These are phyloP conservation scores for Metschnikowia vanudenii DNA, from an alignment of 805 yeast genomes.

Conservation along the genomic window DNA sequence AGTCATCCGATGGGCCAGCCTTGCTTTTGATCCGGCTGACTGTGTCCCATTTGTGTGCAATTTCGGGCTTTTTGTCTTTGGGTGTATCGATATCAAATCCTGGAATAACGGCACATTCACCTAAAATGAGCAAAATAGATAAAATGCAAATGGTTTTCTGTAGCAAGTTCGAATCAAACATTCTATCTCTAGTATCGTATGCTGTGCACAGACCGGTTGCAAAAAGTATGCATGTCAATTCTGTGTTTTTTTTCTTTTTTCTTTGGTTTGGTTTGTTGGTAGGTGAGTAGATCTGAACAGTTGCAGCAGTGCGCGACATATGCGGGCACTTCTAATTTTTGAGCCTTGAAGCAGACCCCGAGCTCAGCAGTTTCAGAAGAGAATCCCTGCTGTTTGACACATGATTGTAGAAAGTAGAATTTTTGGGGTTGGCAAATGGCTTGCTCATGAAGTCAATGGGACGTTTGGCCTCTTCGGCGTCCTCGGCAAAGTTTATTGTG, in stretches of 20 bases:
- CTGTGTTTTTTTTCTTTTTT: neutral
- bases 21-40: slow-evolving; percentile 7
- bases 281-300: no score
- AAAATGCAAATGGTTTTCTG: slow-evolving; percentile 5
- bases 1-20: slow-evolving; percentile 3
- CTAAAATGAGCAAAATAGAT: slow-evolving; percentile 3
- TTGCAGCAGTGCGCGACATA: neutral
- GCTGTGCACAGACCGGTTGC: slow-evolving; percentile 4
- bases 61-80: neutral
- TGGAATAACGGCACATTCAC: slow-evolving; percentile 8
- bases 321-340: neutral
- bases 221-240: neutral
- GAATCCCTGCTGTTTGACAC: slow-evolving; percentile 16
- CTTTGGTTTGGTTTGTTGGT: no score
- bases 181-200: slow-evolving; percentile 1
- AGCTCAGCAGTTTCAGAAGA: slow-evolving; percentile 12
- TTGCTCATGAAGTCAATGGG: slow-evolving; percentile 33
- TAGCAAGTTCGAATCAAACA: slow-evolving; percentile 7
- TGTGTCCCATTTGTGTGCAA: slow-evolving; percentile 10
- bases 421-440: slow-evolving; percentile 28
- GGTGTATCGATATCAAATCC: neutral
- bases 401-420: slow-evolving; percentile 6
- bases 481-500: slow-evolving; percentile 28
- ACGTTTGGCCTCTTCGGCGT: slow-evolving; percentile 11
- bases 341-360: slow-evolving; percentile 12